Evolutionary conservation across 108 stramenopile genomes (phyloP).

Genomic region (Parietichytrium sp.): DNA sequence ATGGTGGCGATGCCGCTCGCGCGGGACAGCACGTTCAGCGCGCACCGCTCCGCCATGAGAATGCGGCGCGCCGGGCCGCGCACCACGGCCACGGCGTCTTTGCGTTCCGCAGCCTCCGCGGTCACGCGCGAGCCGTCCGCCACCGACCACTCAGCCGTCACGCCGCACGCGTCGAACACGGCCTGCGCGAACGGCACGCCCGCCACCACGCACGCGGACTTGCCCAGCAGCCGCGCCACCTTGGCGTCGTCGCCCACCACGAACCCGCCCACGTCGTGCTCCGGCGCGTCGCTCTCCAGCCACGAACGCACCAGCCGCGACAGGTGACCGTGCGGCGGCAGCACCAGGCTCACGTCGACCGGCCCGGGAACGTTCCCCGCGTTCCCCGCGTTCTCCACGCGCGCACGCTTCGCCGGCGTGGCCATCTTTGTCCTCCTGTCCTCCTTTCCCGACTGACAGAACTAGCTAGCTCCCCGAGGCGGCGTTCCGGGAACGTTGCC

Average conservation of each 20-base stretch:
- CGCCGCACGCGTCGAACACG: slow-evolving; percentile 74
- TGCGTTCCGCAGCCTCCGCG: slow-evolving; percentile 42
- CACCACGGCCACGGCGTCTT: slow-evolving; percentile 80
- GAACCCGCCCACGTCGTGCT: slow-evolving; percentile 92
- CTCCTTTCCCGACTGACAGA: too few species aligned
- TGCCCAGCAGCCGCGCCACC: slow-evolving; percentile 72
- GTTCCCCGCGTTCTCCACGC: too few species aligned
- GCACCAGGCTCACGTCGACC: not conserved
- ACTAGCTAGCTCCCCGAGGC: too few species aligned
- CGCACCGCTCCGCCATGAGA: slow-evolving; percentile 91
- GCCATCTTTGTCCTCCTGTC: too few species aligned
- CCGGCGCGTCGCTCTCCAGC: slow-evolving; percentile 90
- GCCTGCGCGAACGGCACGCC: slow-evolving; percentile 89
- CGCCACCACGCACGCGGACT: slow-evolving; percentile 81
- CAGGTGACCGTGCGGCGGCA: not conserved
- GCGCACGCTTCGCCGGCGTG: too few species aligned
- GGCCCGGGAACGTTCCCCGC: too few species aligned
- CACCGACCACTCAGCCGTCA: slow-evolving; percentile 72
- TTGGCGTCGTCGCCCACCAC: slow-evolving; percentile 74
- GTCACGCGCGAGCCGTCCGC: slow-evolving; percentile 48
- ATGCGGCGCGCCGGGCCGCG: slow-evolving; percentile 79
- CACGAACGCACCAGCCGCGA: slow-evolving; percentile 57
- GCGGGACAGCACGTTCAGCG: slow-evolving; percentile 85
- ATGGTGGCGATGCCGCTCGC: slow-evolving; percentile 92
- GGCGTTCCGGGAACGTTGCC: too few species aligned